Base-by-base conservation (phyloP, 2,329 filamentous ascomycete genomes). In the Hypocreales sp. region DNA sequence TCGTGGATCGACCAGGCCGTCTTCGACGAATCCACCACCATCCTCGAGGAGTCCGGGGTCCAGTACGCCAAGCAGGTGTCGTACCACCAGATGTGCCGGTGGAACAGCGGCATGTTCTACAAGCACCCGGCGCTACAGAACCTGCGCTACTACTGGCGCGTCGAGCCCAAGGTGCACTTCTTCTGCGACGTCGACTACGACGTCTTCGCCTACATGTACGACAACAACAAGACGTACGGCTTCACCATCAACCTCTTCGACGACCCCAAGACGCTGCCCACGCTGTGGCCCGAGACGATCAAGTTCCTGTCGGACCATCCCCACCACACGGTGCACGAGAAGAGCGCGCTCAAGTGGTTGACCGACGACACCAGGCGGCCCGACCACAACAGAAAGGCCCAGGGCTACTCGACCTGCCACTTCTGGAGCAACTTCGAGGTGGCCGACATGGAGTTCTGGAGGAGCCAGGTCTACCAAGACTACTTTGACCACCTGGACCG, bases 381-480 rank as follows among this genome's bases (percentile, higher is more conserved):
- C 1, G 71, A 82, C 10, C 79, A 92, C 51, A 82, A 83, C 46
- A 50, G 64, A 29, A 72, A 76, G 36, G 87, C 87, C 6, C 79
- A 92, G 43, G 90, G 90, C 19, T 98, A 93, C 61, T 92, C 83
- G 19, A 95, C 90, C 3, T 98, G 90, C 51, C 90, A 98, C 54
- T 98, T 98, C 63, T 98, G 90, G 90, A 90, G 78, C 44, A 98
- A 98, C 55, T 98, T 98, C 43, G 90, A 98, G 55, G 87, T 98
- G 42, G 87, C 71, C 25, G 83, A 94, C 51, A 71, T 98, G 67
- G 70, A 70, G 36, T 93, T 98, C 55, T 98, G 84, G 81, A 66
- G 90, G 26, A 81, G 83, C 46, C 72, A 86, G 49, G 67, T 72
- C 24, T 98, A 98, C 48, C 80, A 92, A 47, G 84, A 92, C 36